These are phyloP conservation scores for Penicillium cataractarum DNA, from an alignment of 495 filamentous ascomycete species.

Conservation along the genomic window DNA sequence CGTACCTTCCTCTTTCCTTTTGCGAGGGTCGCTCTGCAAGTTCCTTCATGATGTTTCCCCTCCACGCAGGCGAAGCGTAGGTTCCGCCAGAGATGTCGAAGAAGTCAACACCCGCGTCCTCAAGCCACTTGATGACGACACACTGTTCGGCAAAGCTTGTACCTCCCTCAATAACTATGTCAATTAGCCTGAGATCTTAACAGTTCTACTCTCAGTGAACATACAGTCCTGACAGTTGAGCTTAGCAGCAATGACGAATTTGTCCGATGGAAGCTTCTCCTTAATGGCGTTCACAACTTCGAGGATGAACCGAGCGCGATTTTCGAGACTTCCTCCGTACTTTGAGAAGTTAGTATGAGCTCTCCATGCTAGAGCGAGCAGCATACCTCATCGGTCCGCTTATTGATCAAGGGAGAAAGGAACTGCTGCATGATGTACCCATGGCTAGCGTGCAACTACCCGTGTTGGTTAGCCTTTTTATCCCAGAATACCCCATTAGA, in stretches of 20 bases:
- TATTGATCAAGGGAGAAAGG: constrained; percentile 40
- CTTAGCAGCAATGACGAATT: constrained; percentile 23
- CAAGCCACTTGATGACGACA: constrained; percentile 24
- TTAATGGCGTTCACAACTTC: constrained; percentile 33
- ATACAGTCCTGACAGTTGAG: constrained; percentile 25
- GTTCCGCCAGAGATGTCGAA: constrained; percentile 28
- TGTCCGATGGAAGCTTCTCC: constrained; percentile 15
- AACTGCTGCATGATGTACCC: constrained; percentile 44
- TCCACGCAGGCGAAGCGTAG: constrained; percentile 24
- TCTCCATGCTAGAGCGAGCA: not conserved
- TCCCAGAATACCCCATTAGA: not conserved
- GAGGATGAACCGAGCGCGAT: constrained; percentile 38
- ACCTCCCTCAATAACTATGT: constrained; percentile 21
- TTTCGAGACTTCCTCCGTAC: constrained; percentile 48
- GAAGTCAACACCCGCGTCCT: constrained; percentile 23
- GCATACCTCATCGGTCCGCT: constrained; percentile 38
- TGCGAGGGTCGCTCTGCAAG: constrained; percentile 20
- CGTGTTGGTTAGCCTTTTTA: not conserved
- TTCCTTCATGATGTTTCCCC: constrained; percentile 24
- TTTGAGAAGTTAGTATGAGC: not conserved
- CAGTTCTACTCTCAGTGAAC: not conserved
- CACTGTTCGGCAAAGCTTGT: constrained; percentile 24
- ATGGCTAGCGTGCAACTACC: constrained; percentile 23
- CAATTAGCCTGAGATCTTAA: not conserved
- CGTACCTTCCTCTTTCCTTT: constrained; percentile 20